phyloP scores from a whole-genome alignment of 2,329 filamentous ascomycete species.

The Colletotrichum sp. region DNA sequence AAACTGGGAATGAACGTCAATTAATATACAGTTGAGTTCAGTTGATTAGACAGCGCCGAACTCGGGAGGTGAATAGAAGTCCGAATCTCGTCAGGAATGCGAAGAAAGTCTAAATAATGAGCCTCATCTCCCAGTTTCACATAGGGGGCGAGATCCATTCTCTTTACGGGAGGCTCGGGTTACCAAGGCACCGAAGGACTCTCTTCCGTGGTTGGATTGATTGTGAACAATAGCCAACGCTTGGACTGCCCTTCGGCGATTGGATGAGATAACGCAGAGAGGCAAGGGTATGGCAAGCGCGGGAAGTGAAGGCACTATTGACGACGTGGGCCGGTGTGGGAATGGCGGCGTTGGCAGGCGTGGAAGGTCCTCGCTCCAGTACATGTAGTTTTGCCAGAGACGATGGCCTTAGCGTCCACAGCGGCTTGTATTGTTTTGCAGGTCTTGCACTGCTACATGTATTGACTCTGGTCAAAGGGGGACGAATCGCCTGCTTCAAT shows the following conservation, averaged over 20 bases:
- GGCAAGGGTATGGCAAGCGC: too few relatives aligned
- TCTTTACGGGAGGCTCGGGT: neutral
- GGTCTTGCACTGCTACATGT: neutral
- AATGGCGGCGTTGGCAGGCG: too few relatives aligned
- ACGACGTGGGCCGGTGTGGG: accelerated
- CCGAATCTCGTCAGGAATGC: neutral
- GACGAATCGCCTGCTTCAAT: neutral
- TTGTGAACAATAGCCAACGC: accelerated
- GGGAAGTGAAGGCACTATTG: too few relatives aligned
- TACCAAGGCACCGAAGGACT: accelerated
- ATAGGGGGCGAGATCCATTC: neutral
- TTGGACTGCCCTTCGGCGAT: neutral
- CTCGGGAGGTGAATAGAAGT: neutral
- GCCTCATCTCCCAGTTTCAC: neutral
- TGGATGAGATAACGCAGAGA: neutral
- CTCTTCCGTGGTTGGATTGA: neutral
- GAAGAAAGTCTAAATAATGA: neutral
- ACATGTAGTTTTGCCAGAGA: neutral
- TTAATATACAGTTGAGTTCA: neutral
- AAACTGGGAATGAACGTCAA: accelerated
- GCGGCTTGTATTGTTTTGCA: neutral
- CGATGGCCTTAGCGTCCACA: neutral
- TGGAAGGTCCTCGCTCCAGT: neutral
- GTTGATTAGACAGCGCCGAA: neutral
- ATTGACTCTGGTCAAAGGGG: neutral